A percentile compares a stretch with the other conserved stretches of the same genome.
Conservation (phyloP, 768 basidiomycete genomes). For the Mycena epipterygia region DNA sequence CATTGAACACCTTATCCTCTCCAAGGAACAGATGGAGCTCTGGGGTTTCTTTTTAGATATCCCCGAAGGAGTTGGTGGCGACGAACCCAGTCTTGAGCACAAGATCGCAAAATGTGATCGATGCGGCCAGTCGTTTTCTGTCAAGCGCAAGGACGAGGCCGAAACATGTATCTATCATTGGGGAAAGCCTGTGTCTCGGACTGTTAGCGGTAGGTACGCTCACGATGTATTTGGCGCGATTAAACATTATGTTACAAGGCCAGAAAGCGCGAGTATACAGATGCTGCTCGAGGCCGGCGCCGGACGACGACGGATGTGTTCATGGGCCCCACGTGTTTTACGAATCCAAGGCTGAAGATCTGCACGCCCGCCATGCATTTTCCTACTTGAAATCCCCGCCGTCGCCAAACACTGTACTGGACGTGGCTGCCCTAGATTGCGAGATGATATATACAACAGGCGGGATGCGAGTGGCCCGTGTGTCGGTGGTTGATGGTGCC, state of each 20-base stretch:
- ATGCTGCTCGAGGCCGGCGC: constrained; percentile 80
- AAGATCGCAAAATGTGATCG: constrained; percentile 81
- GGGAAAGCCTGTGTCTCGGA: constrained; percentile 76
- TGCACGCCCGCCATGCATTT: constrained; percentile 86
- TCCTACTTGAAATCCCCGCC: constrained; percentile 56
- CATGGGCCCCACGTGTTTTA: constrained; percentile 93
- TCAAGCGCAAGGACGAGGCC: constrained; percentile 69
- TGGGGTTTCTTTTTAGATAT: constrained; percentile 83
- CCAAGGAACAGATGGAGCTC: constrained; percentile 65
- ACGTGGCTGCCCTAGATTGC: constrained; percentile 93
- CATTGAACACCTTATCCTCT: constrained; percentile 72
- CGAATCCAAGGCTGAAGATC: constrained; percentile 72
- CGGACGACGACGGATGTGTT: constrained; percentile 75
- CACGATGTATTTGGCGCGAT: not conserved
- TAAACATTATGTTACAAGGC: constrained; percentile 55
- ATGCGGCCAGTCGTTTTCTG: constrained; percentile 78
- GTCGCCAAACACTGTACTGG: constrained; percentile 57
- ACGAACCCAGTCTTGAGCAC: constrained; percentile 72
- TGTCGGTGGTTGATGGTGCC: constrained; percentile 87
- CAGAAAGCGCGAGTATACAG: constrained; percentile 77
- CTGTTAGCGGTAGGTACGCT: constrained; percentile 70
- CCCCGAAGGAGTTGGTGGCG: constrained; percentile 77
- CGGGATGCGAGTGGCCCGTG: constrained; percentile 90
- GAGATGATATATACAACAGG: constrained; percentile 98
- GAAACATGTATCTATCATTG: constrained; percentile 86